Conservation (phyloP, 176 grass and related monocot species). For the Alopecurus myosuroides region DNA sequence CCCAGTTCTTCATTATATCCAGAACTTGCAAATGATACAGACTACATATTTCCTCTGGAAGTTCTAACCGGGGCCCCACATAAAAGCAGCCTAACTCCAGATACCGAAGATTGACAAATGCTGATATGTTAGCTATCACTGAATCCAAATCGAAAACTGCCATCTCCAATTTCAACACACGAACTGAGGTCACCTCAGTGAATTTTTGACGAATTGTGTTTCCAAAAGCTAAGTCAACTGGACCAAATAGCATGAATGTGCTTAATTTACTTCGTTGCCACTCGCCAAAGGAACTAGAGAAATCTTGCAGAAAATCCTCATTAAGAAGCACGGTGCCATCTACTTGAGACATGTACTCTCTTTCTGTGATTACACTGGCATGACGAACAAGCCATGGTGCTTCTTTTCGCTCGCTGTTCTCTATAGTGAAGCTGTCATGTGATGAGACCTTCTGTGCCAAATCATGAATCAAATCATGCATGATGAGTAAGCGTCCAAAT, state of each 20-base stretch:
- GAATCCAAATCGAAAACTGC: neutral
- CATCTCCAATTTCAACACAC: conserved; percentile 15
- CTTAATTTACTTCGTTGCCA: neutral
- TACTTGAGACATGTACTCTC: neutral
- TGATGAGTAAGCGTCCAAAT: neutral
- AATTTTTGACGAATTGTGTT: neutral
- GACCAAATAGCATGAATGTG: neutral
- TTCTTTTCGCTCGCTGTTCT: too few relatives aligned
- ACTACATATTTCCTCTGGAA: neutral
- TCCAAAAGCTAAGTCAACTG: neutral
- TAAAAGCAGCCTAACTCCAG: neutral
- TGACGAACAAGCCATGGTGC: neutral
- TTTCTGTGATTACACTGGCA: neutral
- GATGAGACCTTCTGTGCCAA: conserved; percentile 15
- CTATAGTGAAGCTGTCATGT: too few relatives aligned
- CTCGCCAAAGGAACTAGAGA: neutral
- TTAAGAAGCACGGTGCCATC: neutral
- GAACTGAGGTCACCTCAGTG: neutral
- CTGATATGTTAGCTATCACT: neutral
- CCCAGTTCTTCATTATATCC: neutral
- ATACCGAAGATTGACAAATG: conserved; percentile 26
- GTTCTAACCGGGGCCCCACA: neutral
- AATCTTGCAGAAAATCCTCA: neutral
- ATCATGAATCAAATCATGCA: conserved; percentile 22
- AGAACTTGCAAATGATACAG: conserved; percentile 12